Base-by-base conservation (phyloP, 1,284 basidiomycete genomes). In the Microbotryum scabiosae region DNA sequence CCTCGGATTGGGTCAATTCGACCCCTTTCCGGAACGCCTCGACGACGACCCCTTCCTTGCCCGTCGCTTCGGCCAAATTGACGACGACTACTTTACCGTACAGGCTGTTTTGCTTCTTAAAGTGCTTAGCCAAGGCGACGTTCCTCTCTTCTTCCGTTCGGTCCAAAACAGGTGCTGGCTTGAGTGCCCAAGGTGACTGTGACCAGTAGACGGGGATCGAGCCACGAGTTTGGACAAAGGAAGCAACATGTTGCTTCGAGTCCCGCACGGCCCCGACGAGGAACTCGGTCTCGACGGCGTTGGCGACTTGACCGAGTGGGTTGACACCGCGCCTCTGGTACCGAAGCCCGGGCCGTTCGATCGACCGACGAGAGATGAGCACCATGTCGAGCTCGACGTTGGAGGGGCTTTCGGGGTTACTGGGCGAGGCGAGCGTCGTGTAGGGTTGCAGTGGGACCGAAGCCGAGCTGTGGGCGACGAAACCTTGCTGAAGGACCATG, bases 21-120 rank as follows among this genome's bases (percentile, higher is more conserved):
- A 86, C 82, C 54, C 84, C 84, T 36, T 87, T 82, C 44, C 82
- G 78, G 73, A 90, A 98, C 10, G 85, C 87, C 59, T 82, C 78
- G 0, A 91, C 90, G 16, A 97, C 82, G 1, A 78, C 76, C 0
- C 82, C 85, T 76, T 98, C 93, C 72, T 88, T 94, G 9, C 94
- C 93, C 9, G 83, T 81, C 71, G 88, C 85, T 71, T 97, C 94
- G 0, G 92, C 89, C 7, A 98, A 80, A 71, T 97, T 97, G 59
- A 96, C 80, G 61, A 88, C 81, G 70, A 90, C 88, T 72, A 86
- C 83, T 12, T 84, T 83, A 0, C 91, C 91, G 74, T 97, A 96
- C 16, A 79, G 70, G 20, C 82, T 77, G 16, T 84, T 76, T 6
- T 85, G 83, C 57, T 81, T 82, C 64, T 83, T 78, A 67, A 96